Evolutionary conservation across 1,139 yeast species (phyloP).

Genomic region (Kodamaea derodonti): DNA sequence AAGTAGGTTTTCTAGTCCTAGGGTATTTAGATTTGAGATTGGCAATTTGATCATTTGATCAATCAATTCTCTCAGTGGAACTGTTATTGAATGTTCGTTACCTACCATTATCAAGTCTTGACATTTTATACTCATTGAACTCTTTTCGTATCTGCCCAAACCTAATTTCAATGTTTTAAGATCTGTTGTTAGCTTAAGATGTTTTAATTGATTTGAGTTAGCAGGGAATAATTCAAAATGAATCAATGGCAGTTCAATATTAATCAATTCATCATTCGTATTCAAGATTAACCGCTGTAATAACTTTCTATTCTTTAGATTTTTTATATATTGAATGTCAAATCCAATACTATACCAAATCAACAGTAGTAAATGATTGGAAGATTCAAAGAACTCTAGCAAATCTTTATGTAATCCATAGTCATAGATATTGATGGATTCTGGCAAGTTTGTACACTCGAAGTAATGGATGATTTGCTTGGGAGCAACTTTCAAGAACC

Average conservation of each 20-base stretch:
- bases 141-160: constrained; percentile 2
- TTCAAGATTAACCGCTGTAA: constrained; percentile 23
- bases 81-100: background rate
- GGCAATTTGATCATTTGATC: constrained; percentile 2
- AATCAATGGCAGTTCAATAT: constrained; percentile 19
- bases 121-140: constrained; percentile 2
- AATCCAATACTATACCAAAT: constrained; percentile 35
- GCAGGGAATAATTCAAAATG: constrained; percentile 13
- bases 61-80: background rate
- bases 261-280: constrained; percentile 8
- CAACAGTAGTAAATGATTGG: constrained; percentile 21
- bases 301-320: constrained; percentile 17
- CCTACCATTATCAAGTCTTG: constrained; percentile 2
- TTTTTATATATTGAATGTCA: constrained; percentile 22
- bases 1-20: constrained; percentile 26
- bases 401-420: constrained; percentile 19
- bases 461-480: constrained; percentile 15
- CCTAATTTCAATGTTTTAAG: background rate
- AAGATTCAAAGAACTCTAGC: constrained; percentile 17
- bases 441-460: constrained; percentile 30
- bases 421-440: constrained; percentile 32
- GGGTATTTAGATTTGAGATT: constrained; percentile 16
- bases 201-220: background rate
- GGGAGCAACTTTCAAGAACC: constrained; percentile 18
- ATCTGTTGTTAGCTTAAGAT: background rate